These are phyloP conservation scores for Pyrus communis DNA, from an alignment of 306 rosid species.

Conservation along the genomic window DNA sequence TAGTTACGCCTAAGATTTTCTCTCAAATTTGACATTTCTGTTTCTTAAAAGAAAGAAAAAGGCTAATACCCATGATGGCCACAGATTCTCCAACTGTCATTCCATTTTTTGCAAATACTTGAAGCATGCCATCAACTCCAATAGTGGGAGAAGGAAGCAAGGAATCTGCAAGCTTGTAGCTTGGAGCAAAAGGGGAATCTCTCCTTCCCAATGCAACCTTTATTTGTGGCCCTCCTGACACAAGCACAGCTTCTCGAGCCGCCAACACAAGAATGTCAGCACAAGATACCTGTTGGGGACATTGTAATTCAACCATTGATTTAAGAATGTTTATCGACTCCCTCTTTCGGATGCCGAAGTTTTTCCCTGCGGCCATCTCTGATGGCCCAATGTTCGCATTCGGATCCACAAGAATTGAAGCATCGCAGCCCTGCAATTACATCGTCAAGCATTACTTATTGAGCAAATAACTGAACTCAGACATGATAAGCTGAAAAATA, in stretches of 20 bases:
- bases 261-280: constrained; percentile 30
- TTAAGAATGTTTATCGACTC: constrained; percentile 12
- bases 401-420: constrained; percentile 25
- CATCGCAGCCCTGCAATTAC: constrained; percentile 26
- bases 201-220: constrained; percentile 25
- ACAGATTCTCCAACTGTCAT: constrained; percentile 29
- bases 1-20: background rate
- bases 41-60: background rate
- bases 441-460: background rate
- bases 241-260: constrained; percentile 25
- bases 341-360: constrained; percentile 23
- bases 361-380: constrained; percentile 18
- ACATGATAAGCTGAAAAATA: background rate
- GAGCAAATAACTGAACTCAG: background rate
- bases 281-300: constrained; percentile 30
- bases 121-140: constrained; percentile 28
- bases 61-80: constrained; percentile 14
- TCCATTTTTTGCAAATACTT: constrained; percentile 14
- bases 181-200: constrained; percentile 15
- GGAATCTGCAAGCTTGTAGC: constrained; percentile 16
- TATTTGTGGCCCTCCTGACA: constrained; percentile 24
- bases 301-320: constrained; percentile 15
- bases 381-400: background rate
- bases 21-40: background rate
- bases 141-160: constrained; percentile 14